phyloP scores from a whole-genome alignment of 257 asterid genomes.

The Gentiana straminea region DNA sequence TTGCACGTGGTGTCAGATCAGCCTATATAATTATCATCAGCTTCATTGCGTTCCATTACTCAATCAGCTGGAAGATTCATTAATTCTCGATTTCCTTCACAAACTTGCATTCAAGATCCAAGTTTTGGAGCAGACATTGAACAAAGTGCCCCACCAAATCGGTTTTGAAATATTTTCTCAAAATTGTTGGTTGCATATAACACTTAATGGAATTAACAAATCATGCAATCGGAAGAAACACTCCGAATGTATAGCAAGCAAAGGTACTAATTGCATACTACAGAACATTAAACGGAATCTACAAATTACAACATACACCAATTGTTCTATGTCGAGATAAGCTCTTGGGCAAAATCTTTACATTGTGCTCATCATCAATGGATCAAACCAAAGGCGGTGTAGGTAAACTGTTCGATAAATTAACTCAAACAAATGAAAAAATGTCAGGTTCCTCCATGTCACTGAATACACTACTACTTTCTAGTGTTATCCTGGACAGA shows the following conservation, averaged over 20 bases:
- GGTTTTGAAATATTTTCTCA: neutral
- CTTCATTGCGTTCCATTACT: no score
- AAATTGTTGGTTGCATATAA: neutral
- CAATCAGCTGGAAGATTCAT: conserved; percentile 39
- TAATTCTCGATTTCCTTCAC: conserved; percentile 65
- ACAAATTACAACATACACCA: neutral
- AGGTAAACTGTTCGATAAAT: neutral
- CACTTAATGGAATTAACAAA: neutral
- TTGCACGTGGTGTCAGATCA: no score
- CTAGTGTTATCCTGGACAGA: conserved; percentile 35
- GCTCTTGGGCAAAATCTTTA: neutral
- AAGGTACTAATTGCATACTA: neutral
- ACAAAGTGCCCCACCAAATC: no score
- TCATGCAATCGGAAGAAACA: neutral
- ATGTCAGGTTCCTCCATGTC: conserved; percentile 11
- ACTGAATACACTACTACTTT: conserved; percentile 25
- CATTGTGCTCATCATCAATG: neutral
- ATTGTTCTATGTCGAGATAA: neutral
- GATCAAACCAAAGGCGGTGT: neutral
- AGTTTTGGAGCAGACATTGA: neutral
- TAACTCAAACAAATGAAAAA: conserved; percentile 38
- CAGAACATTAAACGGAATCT: neutral
- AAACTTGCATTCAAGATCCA: conserved; percentile 41
- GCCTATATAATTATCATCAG: no score
- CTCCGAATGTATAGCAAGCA: neutral